phyloP scores from a whole-genome alignment of 257 asterid species.

The Primulina tabacum region DNA sequence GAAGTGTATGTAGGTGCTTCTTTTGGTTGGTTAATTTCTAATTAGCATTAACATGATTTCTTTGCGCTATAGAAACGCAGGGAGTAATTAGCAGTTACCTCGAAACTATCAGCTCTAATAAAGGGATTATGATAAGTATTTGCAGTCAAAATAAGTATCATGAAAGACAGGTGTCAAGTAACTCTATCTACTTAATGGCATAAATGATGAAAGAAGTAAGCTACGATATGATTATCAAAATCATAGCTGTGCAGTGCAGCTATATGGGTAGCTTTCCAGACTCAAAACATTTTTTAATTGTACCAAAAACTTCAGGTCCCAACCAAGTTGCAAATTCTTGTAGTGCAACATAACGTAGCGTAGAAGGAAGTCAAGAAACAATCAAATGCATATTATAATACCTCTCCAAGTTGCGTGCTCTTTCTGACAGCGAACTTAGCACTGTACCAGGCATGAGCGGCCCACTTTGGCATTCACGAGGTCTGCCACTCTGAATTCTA shows the following conservation, averaged over 20 bases:
- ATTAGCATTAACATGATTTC: neutral
- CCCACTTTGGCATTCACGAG: conserved; percentile 89
- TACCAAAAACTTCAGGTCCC: conserved; percentile 5
- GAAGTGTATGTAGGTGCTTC: neutral
- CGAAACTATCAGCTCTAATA: conserved; percentile 17
- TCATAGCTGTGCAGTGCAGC: neutral
- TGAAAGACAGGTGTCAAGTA: conserved; percentile 8
- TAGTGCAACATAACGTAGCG: conserved; percentile 22
- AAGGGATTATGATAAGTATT: conserved; percentile 5
- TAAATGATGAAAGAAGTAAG: neutral
- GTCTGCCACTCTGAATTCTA: conserved; percentile 48
- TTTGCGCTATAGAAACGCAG: neutral
- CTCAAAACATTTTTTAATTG: neutral
- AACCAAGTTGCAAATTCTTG: conserved; percentile 11
- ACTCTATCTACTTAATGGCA: conserved; percentile 10
- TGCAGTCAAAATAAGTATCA: conserved; percentile 11
- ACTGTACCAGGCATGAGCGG: conserved; percentile 75
- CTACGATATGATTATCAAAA: conserved; percentile 3
- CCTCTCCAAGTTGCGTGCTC: conserved; percentile 72
- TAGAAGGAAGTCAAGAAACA: conserved; percentile 22
- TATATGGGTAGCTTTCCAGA: conserved; percentile 2
- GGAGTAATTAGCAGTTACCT: neutral
- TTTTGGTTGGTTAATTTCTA: neutral
- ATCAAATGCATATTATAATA: conserved; percentile 25
- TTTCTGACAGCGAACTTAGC: conserved; percentile 62